These are phyloP conservation scores for Trichoderma virens DNA, from an alignment of 495 filamentous ascomycete species.

Conservation along the genomic window DNA sequence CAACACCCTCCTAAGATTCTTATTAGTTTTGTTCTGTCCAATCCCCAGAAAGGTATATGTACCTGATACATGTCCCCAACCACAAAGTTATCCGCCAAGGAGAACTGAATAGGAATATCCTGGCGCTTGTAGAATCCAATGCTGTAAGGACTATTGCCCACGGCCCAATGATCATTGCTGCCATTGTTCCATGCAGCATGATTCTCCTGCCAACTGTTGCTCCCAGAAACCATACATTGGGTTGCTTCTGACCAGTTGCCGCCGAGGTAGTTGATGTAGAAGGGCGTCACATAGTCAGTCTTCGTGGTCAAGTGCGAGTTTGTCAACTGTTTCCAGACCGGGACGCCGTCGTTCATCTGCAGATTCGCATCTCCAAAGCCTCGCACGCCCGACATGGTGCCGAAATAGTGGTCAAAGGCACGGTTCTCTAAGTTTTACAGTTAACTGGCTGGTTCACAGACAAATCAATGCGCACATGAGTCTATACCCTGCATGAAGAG, in stretches of 20 bases:
- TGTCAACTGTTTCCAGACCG: slow-evolving; percentile 40
- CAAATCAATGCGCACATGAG: neutral
- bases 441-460: neutral
- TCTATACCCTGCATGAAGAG: slow-evolving; percentile 55
- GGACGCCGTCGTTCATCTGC: slow-evolving; percentile 40
- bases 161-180: slow-evolving; percentile 46
- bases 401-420: slow-evolving; percentile 40
- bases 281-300: slow-evolving; percentile 37
- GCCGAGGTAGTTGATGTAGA: slow-evolving; percentile 45
- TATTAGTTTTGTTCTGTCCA: neutral
- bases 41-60: neutral
- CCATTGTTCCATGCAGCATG: slow-evolving; percentile 43
- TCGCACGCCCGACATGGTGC: slow-evolving; percentile 48
- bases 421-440: slow-evolving; percentile 19
- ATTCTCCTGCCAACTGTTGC: slow-evolving; percentile 44
- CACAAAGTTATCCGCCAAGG: slow-evolving; percentile 47
- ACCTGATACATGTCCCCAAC: slow-evolving; percentile 51
- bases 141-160: slow-evolving; percentile 46
- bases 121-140: slow-evolving; percentile 42
- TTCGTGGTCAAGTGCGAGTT: slow-evolving; percentile 17
- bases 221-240: slow-evolving; percentile 47
- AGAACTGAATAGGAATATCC: slow-evolving; percentile 48
- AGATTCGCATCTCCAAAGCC: slow-evolving; percentile 52
- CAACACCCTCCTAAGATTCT: slow-evolving; percentile 35
- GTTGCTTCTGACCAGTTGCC: slow-evolving; percentile 40